phyloP scores from a whole-genome alignment of 768 basidiomycete species.

The Tephrocybe sp. region DNA sequence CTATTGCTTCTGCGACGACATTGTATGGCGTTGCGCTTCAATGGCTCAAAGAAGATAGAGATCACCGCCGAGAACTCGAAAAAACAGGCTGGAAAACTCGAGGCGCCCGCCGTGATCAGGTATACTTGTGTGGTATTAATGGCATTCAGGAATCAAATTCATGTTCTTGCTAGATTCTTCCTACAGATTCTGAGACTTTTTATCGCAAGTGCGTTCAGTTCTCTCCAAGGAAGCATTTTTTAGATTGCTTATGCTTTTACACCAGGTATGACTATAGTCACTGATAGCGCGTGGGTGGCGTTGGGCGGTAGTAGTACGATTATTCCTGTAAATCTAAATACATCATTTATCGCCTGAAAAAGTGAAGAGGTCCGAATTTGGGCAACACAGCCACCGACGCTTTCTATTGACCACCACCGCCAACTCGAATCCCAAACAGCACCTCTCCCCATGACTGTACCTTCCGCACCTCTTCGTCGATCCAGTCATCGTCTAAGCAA shows the following conservation, averaged over 20 bases:
- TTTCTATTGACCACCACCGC: too few relatives aligned
- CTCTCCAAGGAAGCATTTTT: too few relatives aligned
- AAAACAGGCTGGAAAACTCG: slow-evolving; percentile 51
- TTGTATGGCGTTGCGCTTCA: slow-evolving; percentile 75
- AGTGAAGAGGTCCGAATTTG: too few relatives aligned
- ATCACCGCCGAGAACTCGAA: slow-evolving; percentile 58
- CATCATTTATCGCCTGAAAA: too few relatives aligned
- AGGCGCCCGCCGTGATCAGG: slow-evolving; percentile 60
- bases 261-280: too few relatives aligned
- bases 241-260: too few relatives aligned
- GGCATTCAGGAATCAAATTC: slow-evolving; percentile 13
- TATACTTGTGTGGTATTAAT: too few relatives aligned
- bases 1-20: slow-evolving; percentile 24
- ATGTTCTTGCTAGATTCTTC: slow-evolving; percentile 41
- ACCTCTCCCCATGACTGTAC: slow-evolving; percentile 23
- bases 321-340: too few relatives aligned
- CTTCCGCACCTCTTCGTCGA: slow-evolving; percentile 28
- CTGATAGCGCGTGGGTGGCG: too few relatives aligned
- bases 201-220: slow-evolving; percentile 81
- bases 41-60: slow-evolving; percentile 87
- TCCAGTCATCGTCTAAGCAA: slow-evolving; percentile 30
- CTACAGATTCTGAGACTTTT: slow-evolving; percentile 79
- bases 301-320: too few relatives aligned
- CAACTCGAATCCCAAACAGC: slow-evolving; percentile 24
- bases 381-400: too few relatives aligned